These are phyloP conservation scores for Penicillium sp. DNA, from an alignment of 2,329 filamentous ascomycete species.

Conservation along the genomic window DNA sequence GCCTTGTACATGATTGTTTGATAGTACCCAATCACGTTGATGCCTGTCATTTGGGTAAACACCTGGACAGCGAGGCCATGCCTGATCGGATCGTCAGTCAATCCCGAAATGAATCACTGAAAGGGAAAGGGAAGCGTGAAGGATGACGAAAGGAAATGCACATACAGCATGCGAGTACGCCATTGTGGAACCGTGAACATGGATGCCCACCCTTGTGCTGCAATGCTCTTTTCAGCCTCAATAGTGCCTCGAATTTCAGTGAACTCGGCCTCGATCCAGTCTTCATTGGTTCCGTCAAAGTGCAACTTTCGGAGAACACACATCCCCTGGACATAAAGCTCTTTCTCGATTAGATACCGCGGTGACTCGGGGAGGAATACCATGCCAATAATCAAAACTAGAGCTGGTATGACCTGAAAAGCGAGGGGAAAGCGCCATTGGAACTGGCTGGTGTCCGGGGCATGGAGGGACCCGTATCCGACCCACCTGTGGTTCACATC, in stretches of 20 bases:
- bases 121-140: neutral
- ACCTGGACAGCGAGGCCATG: conserved; percentile 67
- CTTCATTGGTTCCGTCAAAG: conserved; percentile 58
- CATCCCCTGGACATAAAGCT: conserved; percentile 53
- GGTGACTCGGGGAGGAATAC: conserved; percentile 41
- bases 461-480: conserved; percentile 52
- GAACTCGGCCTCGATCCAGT: conserved; percentile 55
- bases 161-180: conserved; percentile 61
- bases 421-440: conserved; percentile 42
- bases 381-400: conserved; percentile 40
- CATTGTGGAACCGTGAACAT: conserved; percentile 50
- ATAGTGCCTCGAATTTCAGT: conserved; percentile 53
- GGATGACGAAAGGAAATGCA: neutral
- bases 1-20: conserved; percentile 46
- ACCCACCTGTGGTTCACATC: conserved; percentile 43
- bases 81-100: conserved; percentile 16
- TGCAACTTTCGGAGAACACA: conserved; percentile 59
- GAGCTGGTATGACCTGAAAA: conserved; percentile 46
- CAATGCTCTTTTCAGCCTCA: conserved; percentile 61
- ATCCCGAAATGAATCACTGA: neutral
- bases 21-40: conserved; percentile 49
- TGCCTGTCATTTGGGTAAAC: conserved; percentile 62
- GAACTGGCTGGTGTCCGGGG: conserved; percentile 34
- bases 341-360: conserved; percentile 46
- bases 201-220: conserved; percentile 47